A percentile compares a stretch with the other conserved stretches of the same genome.
Conservation (phyloP, 139 green algal species). For the Micractinium sp. region DNA sequence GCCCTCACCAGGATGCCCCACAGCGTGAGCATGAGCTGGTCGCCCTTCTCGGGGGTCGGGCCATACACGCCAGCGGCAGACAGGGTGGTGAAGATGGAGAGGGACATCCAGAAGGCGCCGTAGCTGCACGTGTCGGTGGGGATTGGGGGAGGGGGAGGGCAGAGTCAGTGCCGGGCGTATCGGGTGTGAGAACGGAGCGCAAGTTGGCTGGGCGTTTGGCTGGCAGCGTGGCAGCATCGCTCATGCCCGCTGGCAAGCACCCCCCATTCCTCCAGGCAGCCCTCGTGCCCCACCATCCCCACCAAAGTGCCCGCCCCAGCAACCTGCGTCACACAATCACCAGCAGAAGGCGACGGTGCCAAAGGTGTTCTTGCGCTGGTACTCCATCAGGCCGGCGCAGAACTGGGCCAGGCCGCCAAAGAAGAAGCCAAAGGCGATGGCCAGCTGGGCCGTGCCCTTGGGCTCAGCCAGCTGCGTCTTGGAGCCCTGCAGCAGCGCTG, state of each 20-base stretch:
- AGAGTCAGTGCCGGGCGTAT: too few relatives aligned
- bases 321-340: slow-evolving; percentile 4
- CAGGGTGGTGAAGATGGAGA: slow-evolving; percentile 25
- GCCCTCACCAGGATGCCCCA: slow-evolving; percentile 17
- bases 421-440: slow-evolving; percentile 55
- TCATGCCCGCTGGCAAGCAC: too few relatives aligned
- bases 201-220: too few relatives aligned
- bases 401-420: slow-evolving; percentile 75
- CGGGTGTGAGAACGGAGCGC: not conserved
- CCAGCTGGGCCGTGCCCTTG: slow-evolving; percentile 5
- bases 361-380: slow-evolving; percentile 69
- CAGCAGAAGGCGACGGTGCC: slow-evolving; percentile 65
- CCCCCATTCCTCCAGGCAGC: too few relatives aligned
- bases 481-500: not conserved
- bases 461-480: not conserved
- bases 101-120: slow-evolving; percentile 51
- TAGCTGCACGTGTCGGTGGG: slow-evolving; percentile 39
- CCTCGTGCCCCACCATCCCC: too few relatives aligned
- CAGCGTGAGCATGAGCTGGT: slow-evolving; percentile 11
- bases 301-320: too few relatives aligned
- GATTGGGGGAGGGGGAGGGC: too few relatives aligned
- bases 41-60: not conserved
- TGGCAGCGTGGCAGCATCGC: too few relatives aligned
- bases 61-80: not conserved
- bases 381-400: slow-evolving; percentile 73